These are phyloP conservation scores for Melaleuca alternifolia DNA, from an alignment of 345 rosid species.

Conservation along the genomic window DNA sequence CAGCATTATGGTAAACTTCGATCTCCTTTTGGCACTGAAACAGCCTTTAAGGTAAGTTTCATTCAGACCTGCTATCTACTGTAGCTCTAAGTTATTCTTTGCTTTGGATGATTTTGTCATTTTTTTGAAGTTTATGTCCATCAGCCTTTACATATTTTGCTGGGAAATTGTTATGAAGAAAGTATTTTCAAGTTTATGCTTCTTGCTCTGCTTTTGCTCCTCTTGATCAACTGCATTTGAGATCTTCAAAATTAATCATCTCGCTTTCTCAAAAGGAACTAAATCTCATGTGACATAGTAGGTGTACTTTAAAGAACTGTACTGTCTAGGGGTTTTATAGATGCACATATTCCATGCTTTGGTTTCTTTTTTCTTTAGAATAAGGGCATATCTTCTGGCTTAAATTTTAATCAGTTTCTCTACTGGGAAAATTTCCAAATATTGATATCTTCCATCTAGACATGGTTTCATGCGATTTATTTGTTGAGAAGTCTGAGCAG, in stretches of 20 bases:
- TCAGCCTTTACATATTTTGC: neutral
- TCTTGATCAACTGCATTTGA: neutral
- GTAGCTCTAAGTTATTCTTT: neutral
- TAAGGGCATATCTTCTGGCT: neutral
- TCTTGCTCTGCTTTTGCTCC: neutral
- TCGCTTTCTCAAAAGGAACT: neutral
- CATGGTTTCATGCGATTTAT: neutral
- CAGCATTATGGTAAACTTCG: conserved; percentile 96
- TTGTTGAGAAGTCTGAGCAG: neutral
- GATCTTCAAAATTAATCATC: neutral
- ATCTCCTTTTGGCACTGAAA: conserved; percentile 80
- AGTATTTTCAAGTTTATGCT: neutral
- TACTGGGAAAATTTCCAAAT: neutral
- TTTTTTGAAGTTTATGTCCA: neutral
- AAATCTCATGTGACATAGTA: neutral
- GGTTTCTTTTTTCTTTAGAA: neutral
- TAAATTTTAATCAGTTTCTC: neutral
- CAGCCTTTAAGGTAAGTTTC: conserved; percentile 42
- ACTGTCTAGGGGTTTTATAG: neutral
- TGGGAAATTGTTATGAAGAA: neutral
- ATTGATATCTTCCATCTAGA: neutral
- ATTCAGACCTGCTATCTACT: neutral
- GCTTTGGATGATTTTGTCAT: neutral
- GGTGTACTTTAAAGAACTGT: neutral
- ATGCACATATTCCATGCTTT: neutral